Conservation (phyloP, 2,329 filamentous ascomycete species). For the Colletotrichum sp. region DNA sequence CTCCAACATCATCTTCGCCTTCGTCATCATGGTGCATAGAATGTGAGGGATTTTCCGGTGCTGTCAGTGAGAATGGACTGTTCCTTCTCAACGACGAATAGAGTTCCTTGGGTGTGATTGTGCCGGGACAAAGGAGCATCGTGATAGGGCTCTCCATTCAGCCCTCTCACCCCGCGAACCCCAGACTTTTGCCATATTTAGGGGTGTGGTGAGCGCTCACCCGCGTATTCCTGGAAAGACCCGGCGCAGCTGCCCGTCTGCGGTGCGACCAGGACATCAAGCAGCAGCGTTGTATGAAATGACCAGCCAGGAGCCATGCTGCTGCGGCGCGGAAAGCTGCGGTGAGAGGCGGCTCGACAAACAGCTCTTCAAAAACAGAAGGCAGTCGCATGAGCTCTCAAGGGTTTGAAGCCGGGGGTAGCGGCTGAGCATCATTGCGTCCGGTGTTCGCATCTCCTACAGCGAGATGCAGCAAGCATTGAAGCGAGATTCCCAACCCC, state of each 20-base stretch:
- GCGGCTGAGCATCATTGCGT: not conserved
- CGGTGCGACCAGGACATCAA: not conserved
- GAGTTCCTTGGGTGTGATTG: constrained; percentile 10
- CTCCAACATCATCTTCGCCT: not conserved
- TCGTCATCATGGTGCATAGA: constrained; percentile 1
- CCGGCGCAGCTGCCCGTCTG: not conserved
- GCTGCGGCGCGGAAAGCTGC: not conserved
- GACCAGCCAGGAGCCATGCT: not conserved
- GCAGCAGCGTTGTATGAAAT: not conserved
- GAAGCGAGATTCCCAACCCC: constrained; percentile 8
- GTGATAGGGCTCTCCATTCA: not conserved
- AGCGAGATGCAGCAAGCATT: not conserved
- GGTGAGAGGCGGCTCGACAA: not conserved
- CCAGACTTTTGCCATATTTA: not conserved
- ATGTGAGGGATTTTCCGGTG: constrained; percentile 14
- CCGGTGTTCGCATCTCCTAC: not conserved
- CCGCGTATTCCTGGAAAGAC: not conserved
- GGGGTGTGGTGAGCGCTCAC: not conserved
- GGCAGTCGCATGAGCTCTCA: constrained; percentile 11
- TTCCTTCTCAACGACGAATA: not conserved
- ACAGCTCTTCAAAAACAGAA: constrained; percentile 7
- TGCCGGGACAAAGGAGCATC: constrained; percentile 7
- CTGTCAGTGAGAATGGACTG: not conserved
- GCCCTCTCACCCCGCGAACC: constrained; percentile 9
- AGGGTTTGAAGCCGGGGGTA: not conserved